A percentile compares a stretch with the other conserved stretches of the same genome.
These are phyloP conservation scores for Drechslerella stenobrocha DNA, from an alignment of 2,329 filamentous ascomycete genomes.

Conservation along the genomic window DNA sequence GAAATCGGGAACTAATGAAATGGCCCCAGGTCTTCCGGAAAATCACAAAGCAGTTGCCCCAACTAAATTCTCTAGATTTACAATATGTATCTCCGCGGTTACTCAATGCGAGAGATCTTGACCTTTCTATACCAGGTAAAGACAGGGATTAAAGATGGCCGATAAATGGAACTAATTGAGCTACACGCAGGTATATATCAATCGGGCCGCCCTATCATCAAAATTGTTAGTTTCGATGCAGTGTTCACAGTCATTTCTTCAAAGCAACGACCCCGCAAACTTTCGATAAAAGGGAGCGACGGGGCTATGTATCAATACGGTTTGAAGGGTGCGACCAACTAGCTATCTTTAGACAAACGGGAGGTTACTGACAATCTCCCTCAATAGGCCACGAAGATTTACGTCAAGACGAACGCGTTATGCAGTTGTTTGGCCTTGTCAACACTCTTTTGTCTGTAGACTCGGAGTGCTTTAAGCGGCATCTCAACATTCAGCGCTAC, in stretches of 20 bases:
- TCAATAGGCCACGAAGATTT: constrained; percentile 80
- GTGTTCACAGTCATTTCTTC: constrained; percentile 91
- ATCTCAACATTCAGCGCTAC: constrained; percentile 93
- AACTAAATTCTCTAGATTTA: constrained; percentile 87
- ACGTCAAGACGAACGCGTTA: constrained; percentile 96
- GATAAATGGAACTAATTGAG: constrained; percentile 7
- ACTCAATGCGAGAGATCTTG: constrained; percentile 79
- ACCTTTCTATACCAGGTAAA: constrained; percentile 92
- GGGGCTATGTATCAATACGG: constrained; percentile 83
- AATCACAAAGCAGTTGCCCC: constrained; percentile 88
- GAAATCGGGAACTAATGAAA: background rate
- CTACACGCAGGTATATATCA: constrained; percentile 50
- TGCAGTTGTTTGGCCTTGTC: constrained; percentile 97
- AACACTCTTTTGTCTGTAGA: constrained; percentile 94
- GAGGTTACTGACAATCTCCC: background rate
- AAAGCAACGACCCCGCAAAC: constrained; percentile 90
- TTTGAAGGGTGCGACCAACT: constrained; percentile 71
- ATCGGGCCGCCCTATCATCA: constrained; percentile 70
- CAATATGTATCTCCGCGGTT: constrained; percentile 96
- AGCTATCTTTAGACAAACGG: background rate
- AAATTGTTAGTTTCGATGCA: constrained; percentile 85
- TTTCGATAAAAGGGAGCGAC: constrained; percentile 85
- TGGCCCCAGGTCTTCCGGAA: constrained; percentile 74
- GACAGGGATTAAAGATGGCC: too few relatives aligned
- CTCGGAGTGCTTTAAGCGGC: constrained; percentile 93